phyloP scores from a whole-genome alignment of 106 monocot species.

The Apostasia ramifera region DNA sequence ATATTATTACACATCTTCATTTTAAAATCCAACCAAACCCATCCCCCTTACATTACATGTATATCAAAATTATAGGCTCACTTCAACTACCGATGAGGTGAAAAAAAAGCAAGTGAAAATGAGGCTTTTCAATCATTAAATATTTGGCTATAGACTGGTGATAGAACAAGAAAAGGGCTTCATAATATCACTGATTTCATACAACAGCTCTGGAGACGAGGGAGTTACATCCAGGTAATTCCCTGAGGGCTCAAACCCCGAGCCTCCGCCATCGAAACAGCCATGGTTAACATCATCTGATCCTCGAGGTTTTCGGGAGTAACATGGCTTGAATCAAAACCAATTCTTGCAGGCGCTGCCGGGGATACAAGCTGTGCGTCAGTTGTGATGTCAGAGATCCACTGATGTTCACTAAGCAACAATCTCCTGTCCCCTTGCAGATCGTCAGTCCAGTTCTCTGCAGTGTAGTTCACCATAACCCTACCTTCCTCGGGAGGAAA shows the following conservation, averaged over 20 bases:
- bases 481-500: slow-evolving; percentile 12
- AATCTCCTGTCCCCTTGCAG: slow-evolving; percentile 11
- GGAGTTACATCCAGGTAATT: slow-evolving; percentile 28
- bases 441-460: slow-evolving; percentile 32
- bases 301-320: slow-evolving; percentile 80
- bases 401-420: slow-evolving; percentile 10
- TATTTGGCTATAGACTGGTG: no score
- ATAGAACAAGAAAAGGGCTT: not conserved
- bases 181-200: not conserved
- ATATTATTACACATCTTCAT: no score
- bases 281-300: slow-evolving; percentile 91
- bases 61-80: no score
- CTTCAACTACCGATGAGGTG: no score
- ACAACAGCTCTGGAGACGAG: not conserved
- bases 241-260: slow-evolving; percentile 32
- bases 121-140: no score
- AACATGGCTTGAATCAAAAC: slow-evolving; percentile 16
- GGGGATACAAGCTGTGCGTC: slow-evolving; percentile 5
- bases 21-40: no score
- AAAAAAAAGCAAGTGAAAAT: no score
- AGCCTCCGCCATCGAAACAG: slow-evolving; percentile 73
- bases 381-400: slow-evolving; percentile 19
- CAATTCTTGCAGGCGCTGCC: not conserved
- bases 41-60: no score
- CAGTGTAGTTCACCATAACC: slow-evolving; percentile 4